Base-by-base conservation (phyloP, 1,284 basidiomycete species). In the Ganoderma lucidum region DNA sequence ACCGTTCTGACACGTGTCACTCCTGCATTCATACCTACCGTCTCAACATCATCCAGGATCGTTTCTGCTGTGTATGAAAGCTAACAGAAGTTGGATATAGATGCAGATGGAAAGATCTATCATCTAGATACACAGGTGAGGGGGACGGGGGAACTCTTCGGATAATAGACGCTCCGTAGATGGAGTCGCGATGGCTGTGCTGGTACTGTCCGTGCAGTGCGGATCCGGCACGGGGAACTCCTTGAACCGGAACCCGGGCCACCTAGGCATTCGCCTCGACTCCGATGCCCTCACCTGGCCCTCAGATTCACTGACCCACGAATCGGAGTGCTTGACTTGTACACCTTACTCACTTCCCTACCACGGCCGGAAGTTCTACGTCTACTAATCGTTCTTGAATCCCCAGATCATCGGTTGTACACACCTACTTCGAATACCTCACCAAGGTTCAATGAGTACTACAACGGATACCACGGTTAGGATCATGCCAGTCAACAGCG, bases 161-260 rank as follows among this genome's bases (percentile, higher is more conserved):
- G 23, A 8, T 8, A n/a, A 39, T 59, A 59, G 35, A 39, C 56
- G 56, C 56, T 19, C 35, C 0, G 12, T 12, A 1, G 35, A 39
- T 39, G 35, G 32, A 3, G 19, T 59, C 35, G 30, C 32, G 56
- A 59, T 59, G 56, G 56, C 56, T 59, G 56, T 59, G 56, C 56
- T 59, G 4, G 15, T 1, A 32, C 59, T 61, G 6, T 61, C 59
- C 59, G 59, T 6, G 8, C 23, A 41, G 1, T 5, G 41, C 58
- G 58, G 58, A 28, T 42, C 37, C 58, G 39, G 32, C n/a, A 9
- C 45, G 45, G 45, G 45, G 45, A 48, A 23, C 45, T 37, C 37
- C 23, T 48, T 48, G n/a, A 48, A 23, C n/a, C 45, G 4, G 45
- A n/a, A 48, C 45, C 19, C 45, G 17, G 12, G 14, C 41, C 41